A percentile compares a stretch with the other conserved stretches of the same genome.
Evolutionary conservation across 1,139 yeast genomes (phyloP).

Genomic region (Lodderomyces oxycetoniae): DNA sequence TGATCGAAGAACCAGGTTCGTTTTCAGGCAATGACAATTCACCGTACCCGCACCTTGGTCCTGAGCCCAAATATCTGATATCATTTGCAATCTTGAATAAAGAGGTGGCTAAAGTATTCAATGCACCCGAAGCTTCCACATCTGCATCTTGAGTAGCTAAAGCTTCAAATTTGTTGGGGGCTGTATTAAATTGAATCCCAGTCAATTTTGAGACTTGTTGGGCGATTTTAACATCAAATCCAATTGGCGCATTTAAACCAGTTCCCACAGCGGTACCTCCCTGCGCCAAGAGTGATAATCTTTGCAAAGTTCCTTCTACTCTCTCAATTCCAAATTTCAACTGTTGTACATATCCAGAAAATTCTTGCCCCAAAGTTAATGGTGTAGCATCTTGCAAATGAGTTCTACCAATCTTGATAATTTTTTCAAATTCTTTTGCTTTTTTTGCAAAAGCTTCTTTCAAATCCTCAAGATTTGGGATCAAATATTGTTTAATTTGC

Average conservation of each 20-base stretch:
- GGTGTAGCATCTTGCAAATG: conserved; percentile 97
- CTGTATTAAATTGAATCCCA: conserved; percentile 77
- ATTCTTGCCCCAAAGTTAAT: conserved; percentile 89
- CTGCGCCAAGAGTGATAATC: conserved; percentile 76
- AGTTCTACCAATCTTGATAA: conserved; percentile 93
- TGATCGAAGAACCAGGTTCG: conserved; percentile 94
- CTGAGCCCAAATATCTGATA: conserved; percentile 90
- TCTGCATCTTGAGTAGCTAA: conserved; percentile 94
- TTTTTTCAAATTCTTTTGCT: conserved; percentile 68
- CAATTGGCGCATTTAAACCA: conserved; percentile 82
- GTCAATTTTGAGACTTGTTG: conserved; percentile 70
- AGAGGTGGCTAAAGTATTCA: conserved; percentile 84
- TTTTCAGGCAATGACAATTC: conserved; percentile 88
- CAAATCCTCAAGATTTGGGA: conserved; percentile 69
- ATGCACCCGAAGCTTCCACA: conserved; percentile 90
- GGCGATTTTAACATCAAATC: conserved; percentile 77
- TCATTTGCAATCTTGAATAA: conserved; percentile 91
- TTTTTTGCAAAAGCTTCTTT: conserved; percentile 67
- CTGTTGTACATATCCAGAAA: conserved; percentile 89
- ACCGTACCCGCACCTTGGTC: conserved; percentile 97
- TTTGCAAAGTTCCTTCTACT: conserved; percentile 63
- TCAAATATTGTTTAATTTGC: conserved; percentile 63
- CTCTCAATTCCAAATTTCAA: conserved; percentile 77
- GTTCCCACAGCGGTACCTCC: conserved; percentile 99
- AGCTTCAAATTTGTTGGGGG: conserved; percentile 95